Base-by-base conservation (phyloP, 345 rosid species). In the Isatis tinctoria region DNA sequence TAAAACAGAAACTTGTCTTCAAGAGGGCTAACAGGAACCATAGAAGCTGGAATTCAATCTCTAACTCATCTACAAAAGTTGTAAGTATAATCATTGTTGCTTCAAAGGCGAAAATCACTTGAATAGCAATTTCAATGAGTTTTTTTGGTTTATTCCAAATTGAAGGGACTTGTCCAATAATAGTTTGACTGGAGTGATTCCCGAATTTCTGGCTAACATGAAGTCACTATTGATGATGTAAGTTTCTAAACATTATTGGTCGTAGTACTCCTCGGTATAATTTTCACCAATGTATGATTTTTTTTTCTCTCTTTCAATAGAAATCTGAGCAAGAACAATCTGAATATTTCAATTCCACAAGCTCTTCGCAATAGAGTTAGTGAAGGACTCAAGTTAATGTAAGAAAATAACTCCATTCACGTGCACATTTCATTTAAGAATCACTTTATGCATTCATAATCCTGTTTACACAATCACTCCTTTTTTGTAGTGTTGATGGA, bases 91-190 rank as follows among this genome's bases (percentile, higher is more conserved):
- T 62, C 1, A 35, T 52, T 32, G 3, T 41, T 53, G 20, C 30
- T 22, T 39, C 0, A 5, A 24, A 43, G 4, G 40, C 2, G 39
- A 24, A 43, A 3, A 5, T 6, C 8, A 37, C 13, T 1, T 52
- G 13, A 7, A 17, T 12, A 7, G 9, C 0, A 30, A 30, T 9
- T 43, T 40, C 47, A 16, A 6, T 54, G 24, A 33, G 0, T 39
- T 58, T 9, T 39, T 58, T 9, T 30, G 9, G 6, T 40, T 0
- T 56, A 20, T 26, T 40, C 20, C 2, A 68, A 53, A 27, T 8
- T 22, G n/a, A 73, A 88, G 93, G 79, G 88, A 87, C 65, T 77
- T 87, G 18, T 87, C 90, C 2, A 70, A 76, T 30, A 84, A 84
- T 52, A 78, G 16, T 33, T 67, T 89, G 59, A 54, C 35, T 1